Evolutionary conservation across 345 rosid species (phyloP), one percentile per base, ranked within the genome.

Genomic region (Conringia planisiliqua): DNA sequence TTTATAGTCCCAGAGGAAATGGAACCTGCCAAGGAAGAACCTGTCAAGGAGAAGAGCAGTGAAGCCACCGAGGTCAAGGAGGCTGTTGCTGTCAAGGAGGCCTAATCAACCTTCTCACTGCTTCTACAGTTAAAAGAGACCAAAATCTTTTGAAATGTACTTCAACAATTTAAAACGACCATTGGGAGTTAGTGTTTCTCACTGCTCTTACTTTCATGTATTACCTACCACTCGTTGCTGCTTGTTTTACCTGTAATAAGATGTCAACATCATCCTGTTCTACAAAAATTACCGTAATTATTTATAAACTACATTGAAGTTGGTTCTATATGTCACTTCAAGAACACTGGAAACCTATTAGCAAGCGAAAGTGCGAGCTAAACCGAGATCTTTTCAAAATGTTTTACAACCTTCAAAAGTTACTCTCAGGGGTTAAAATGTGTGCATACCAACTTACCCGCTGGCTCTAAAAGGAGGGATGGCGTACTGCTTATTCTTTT

Each of bases 1-100:
- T 92, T 95, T 47, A 73, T 66, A 79, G 58, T 86, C 44, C 87
- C 87, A 46, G 90, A 82, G 63, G 81, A 82, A 59, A 76, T 62
- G 70, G 56, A 43, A 0, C 63, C 75, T 62, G 75, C 48, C 62
- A 76, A 54, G 50, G 79, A 75, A 50, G 56, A 50, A 50, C 14
- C 56, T 50, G 14, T 5, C 62, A 76, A 55, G 43, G 79, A 69
- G 65, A 62, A 70, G 59, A 69, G 17, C 50, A 44, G 5, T 36
- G 75, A 76, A 70, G 75, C 75, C 42, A 38, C 66, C 0, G 66
- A 59, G 75, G 66, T 36, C 27, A 69, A 62, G 10, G 75, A 75
- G 44, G 35, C 79, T 76, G 75, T 62, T 14, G 75, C 70, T 62
- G 66, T 69, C 51, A 76, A 76, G 12, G 80, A 70, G 75, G 80